phyloP scores from a whole-genome alignment of 2,329 filamentous ascomycete genomes.

The Raffaelea ambrosiae region DNA sequence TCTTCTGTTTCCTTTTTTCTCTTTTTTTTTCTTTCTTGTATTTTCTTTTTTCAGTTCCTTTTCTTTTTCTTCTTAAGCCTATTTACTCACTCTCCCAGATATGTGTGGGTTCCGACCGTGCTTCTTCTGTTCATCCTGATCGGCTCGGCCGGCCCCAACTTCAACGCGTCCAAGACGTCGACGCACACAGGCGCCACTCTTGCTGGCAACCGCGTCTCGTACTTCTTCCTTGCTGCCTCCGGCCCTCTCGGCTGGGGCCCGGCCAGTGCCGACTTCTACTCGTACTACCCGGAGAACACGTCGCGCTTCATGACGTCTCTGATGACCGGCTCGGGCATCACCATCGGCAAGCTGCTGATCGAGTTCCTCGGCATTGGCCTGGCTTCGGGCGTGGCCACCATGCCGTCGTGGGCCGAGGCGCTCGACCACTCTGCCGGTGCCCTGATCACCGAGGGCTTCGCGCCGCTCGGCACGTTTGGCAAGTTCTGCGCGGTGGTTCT shows the following conservation, averaged over 20 bases:
- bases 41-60: no score
- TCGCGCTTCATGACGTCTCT: conserved; percentile 34
- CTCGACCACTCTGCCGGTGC: conserved; percentile 53
- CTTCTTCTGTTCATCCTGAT: conserved; percentile 53
- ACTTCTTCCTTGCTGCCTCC: conserved; percentile 61
- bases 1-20: no score
- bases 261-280: conserved; percentile 58
- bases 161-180: conserved; percentile 44
- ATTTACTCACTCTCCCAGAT: conserved; percentile 24
- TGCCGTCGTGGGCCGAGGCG: conserved; percentile 46
- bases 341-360: conserved; percentile 50
- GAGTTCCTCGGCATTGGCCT: conserved; percentile 55
- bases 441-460: conserved; percentile 54
- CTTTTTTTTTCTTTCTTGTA: no score
- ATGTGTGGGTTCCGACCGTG: conserved; percentile 56
- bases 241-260: conserved; percentile 56
- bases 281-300: conserved; percentile 32
- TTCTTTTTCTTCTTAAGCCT: no score
- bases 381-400: conserved; percentile 43
- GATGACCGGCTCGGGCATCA: conserved; percentile 48
- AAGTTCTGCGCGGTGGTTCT: conserved; percentile 59
- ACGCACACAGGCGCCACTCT: conserved; percentile 42
- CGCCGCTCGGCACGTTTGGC: conserved; percentile 51
- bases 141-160: conserved; percentile 51
- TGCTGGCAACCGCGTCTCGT: conserved; percentile 52